Conservation (phyloP, 2,329 filamentous ascomycete genomes). For the Blastomyces silverae region DNA sequence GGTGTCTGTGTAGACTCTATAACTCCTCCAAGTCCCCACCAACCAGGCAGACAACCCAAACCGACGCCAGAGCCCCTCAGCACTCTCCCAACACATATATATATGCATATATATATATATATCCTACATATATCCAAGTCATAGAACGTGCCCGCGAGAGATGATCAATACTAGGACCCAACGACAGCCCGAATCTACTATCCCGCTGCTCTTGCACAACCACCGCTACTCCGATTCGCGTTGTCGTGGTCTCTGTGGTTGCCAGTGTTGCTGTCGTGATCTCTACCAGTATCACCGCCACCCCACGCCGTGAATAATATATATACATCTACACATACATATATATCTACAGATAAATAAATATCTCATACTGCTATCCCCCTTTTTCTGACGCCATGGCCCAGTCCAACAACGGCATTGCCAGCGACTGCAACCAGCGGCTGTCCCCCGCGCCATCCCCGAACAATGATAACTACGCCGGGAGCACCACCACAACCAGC, state of each 20-base stretch:
- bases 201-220: constrained; percentile 14
- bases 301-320: not conserved
- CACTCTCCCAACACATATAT: not conserved
- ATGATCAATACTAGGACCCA: constrained; percentile 11
- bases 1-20: no score
- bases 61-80: not conserved
- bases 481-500: constrained; percentile 1
- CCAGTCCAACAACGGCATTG: constrained; percentile 2
- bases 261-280: not conserved
- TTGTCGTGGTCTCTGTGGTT: not conserved
- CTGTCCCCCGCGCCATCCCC: not conserved
- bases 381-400: constrained; percentile 5
- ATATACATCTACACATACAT: not conserved
- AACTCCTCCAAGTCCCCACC: no score
- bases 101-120: not conserved
- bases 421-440: not conserved
- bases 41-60: no score
- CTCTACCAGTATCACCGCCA: not conserved
- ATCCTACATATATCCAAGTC: not conserved
- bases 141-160: not conserved
- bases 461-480: not conserved
- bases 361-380: not conserved
- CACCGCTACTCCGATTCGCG: constrained; percentile 11
- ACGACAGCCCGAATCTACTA: constrained; percentile 10
- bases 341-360: not conserved